Evolutionary conservation across 2,329 filamentous ascomycete genomes (phyloP).

Genomic region (Aspergillus sp.): DNA sequence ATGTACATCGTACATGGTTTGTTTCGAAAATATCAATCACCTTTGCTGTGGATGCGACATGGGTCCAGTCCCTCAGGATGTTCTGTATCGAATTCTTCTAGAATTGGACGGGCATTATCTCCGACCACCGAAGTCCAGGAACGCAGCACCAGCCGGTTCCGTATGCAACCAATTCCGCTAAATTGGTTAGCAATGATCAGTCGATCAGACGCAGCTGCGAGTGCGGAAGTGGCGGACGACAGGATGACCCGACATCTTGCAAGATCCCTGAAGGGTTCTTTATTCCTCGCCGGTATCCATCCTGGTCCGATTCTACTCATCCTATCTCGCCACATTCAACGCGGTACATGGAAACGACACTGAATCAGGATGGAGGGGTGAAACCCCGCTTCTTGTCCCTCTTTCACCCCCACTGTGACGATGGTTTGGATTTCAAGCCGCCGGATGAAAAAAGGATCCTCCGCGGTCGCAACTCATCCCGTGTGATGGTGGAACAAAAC

Average conservation of each 20-base stretch:
- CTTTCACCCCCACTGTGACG: background rate
- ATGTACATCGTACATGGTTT: too few relatives aligned
- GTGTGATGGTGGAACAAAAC: background rate
- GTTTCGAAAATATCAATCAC: too few relatives aligned
- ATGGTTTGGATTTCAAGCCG: background rate
- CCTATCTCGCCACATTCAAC: too few relatives aligned
- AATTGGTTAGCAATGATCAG: background rate
- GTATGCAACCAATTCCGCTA: too few relatives aligned
- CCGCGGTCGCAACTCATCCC: background rate
- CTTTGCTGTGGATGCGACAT: too few relatives aligned
- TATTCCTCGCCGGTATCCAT: slow-evolving; percentile 1
- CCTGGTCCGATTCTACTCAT: too few relatives aligned
- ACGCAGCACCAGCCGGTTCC: background rate
- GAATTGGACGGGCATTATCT: slow-evolving; percentile 1
- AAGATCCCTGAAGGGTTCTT: slow-evolving; percentile 4
- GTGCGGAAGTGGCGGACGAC: slow-evolving; percentile 14
- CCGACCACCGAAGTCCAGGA: background rate
- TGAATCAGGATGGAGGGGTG: too few relatives aligned
- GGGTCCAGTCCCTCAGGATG: background rate
- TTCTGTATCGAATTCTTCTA: slow-evolving; percentile 17
- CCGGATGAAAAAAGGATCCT: background rate
- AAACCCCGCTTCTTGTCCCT: too few relatives aligned
- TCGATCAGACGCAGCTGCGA: slow-evolving; percentile 3
- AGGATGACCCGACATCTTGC: background rate
- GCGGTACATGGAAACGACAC: too few relatives aligned